Evolutionary conservation across 352 stramenopile genomes (phyloP).

Genomic region (Phytophthora podocarpi): DNA sequence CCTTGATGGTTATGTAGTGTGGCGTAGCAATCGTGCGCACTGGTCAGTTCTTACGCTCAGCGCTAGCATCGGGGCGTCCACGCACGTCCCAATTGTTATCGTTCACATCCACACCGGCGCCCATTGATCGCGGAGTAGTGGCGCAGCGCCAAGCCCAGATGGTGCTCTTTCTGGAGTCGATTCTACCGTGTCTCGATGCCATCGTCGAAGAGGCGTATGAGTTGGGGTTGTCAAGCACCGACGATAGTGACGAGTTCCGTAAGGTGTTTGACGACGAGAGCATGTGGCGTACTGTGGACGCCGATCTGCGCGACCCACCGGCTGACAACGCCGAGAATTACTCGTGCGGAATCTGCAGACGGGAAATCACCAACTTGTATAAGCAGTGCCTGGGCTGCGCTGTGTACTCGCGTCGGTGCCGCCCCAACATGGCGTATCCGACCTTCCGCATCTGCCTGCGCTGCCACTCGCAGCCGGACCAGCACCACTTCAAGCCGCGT

Average conservation of each 20-base stretch:
- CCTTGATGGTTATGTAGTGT: slow-evolving; percentile 31
- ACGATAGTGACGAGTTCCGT: slow-evolving; percentile 75
- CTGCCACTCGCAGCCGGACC: slow-evolving; percentile 71
- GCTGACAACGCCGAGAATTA: slow-evolving; percentile 50
- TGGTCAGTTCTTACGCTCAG: slow-evolving; percentile 68
- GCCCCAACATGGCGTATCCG: slow-evolving; percentile 68
- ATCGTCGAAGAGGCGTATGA: slow-evolving; percentile 83
- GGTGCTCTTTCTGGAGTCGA: slow-evolving; percentile 82
- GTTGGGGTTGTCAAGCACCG: slow-evolving; percentile 53
- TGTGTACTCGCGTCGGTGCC: slow-evolving; percentile 59
- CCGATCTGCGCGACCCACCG: slow-evolving; percentile 46
- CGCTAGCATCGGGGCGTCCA: slow-evolving; percentile 35
- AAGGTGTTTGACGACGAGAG: slow-evolving; percentile 78
- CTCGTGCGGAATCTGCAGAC: slow-evolving; percentile 64
- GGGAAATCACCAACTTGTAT: slow-evolving; percentile 86
- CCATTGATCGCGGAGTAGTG: slow-evolving; percentile 61
- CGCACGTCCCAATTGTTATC: slow-evolving; percentile 52
- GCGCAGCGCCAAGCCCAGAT: slow-evolving; percentile 79
- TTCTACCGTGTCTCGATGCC: slow-evolving; percentile 73
- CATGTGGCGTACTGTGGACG: slow-evolving; percentile 76
- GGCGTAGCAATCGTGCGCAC: slow-evolving; percentile 74
- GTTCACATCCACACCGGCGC: slow-evolving; percentile 42
- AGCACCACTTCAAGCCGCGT: slow-evolving; percentile 77
- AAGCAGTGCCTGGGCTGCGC: slow-evolving; percentile 86
- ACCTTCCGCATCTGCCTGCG: slow-evolving; percentile 76